These are phyloP conservation scores for Apiosordaria backusii DNA, from an alignment of 495 filamentous ascomycete genomes.

Conservation along the genomic window DNA sequence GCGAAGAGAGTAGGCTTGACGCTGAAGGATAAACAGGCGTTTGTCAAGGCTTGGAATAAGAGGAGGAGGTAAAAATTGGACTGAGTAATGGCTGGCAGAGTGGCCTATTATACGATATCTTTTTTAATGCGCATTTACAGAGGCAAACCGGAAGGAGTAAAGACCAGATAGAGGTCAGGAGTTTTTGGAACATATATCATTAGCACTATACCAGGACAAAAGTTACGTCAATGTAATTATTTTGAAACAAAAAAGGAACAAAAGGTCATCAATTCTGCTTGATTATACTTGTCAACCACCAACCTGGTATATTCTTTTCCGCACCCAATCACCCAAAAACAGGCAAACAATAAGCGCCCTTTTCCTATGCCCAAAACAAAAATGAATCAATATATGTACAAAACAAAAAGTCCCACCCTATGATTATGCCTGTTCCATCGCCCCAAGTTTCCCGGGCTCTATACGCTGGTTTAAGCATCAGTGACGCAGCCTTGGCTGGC, in stretches of 20 bases:
- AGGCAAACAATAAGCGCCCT: conserved; percentile 10
- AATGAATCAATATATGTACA: conserved; percentile 18
- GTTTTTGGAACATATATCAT: neutral
- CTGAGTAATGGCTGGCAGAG: neutral
- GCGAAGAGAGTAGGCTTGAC: conserved; percentile 89
- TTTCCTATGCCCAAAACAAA: conserved; percentile 11
- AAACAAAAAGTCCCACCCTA: neutral
- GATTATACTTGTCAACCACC: conserved; percentile 2
- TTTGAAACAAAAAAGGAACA: neutral
- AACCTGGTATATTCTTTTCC: conserved; percentile 15
- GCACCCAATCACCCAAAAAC: conserved; percentile 8
- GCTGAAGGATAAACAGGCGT: conserved; percentile 75
- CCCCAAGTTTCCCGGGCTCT: neutral
- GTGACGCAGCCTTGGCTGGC: conserved; percentile 81
- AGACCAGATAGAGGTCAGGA: neutral
- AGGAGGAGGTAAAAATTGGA: conserved; percentile 21
- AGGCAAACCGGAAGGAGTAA: neutral
- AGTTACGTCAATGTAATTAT: neutral
- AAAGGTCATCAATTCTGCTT: neutral
- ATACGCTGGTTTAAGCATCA: conserved; percentile 41
- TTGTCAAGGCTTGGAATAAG: conserved; percentile 60
- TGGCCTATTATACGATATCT: neutral
- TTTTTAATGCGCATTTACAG: neutral
- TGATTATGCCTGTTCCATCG: neutral
- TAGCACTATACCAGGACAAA: neutral